These are phyloP conservation scores for Calycina herbarum DNA, from an alignment of 2,329 filamentous ascomycete species.

Conservation along the genomic window DNA sequence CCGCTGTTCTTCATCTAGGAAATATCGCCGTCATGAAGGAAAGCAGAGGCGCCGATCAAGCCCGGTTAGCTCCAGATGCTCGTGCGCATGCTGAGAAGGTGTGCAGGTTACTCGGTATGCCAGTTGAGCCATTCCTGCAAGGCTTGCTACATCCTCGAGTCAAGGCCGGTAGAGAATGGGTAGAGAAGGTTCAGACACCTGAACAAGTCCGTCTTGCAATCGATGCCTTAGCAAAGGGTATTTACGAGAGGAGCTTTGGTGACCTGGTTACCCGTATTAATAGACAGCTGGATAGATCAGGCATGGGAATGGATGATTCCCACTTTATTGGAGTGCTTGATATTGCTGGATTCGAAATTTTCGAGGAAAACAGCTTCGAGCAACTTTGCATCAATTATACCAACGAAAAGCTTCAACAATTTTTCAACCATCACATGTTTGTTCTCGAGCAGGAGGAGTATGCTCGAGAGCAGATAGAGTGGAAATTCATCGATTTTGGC, in stretches of 20 bases:
- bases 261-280: conserved; percentile 93
- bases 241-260: conserved; percentile 95
- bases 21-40: conserved; percentile 91
- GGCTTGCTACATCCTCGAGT: conserved; percentile 89
- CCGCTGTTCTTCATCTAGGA: conserved; percentile 88
- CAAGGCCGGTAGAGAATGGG: conserved; percentile 95
- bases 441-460: conserved; percentile 98
- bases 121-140: conserved; percentile 80
- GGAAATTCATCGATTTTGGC: conserved; percentile 99
- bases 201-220: conserved; percentile 91
- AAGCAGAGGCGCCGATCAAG: conserved; percentile 87
- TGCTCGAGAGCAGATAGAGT: conserved; percentile 95
- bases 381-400: conserved; percentile 99
- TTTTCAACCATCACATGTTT: conserved; percentile 99
- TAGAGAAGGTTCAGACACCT: conserved; percentile 96
- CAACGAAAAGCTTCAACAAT: conserved; percentile 98
- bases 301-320: conserved; percentile 80
- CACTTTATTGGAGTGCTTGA: conserved; percentile 97
- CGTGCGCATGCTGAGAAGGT: conserved; percentile 74
- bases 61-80: conserved; percentile 74
- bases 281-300: conserved; percentile 81
- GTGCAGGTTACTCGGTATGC: conserved; percentile 81
- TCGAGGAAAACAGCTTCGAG: conserved; percentile 97
- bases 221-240: conserved; percentile 92
- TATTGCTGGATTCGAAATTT: conserved; percentile 99